phyloP scores from a whole-genome alignment of 1,284 basidiomycete genomes.

The Ustilago shanxiensis region DNA sequence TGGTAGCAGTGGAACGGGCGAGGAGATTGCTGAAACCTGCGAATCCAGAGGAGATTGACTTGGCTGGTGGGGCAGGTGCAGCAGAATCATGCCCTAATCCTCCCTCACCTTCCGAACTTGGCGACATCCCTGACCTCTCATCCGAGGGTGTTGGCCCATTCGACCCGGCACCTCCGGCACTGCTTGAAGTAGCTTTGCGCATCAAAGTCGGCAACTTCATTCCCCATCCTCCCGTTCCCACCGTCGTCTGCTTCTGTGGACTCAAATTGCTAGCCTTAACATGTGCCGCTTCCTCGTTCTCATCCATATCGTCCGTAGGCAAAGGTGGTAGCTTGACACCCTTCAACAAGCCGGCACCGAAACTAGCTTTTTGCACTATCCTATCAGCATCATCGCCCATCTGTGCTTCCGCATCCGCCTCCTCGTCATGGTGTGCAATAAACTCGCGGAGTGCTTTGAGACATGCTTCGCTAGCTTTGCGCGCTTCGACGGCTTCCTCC shows the following conservation, averaged over 20 bases:
- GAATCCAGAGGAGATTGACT: conserved; percentile 37
- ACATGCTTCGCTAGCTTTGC: conserved; percentile 63
- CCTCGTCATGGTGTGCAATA: conserved; percentile 47
- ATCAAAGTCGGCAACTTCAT: conserved; percentile 54
- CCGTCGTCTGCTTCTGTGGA: conserved; percentile 14
- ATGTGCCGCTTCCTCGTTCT: conserved; percentile 48
- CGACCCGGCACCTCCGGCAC: conserved; percentile 7
- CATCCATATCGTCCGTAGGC: conserved; percentile 58
- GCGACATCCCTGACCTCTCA: conserved; percentile 14
- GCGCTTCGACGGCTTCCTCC: conserved; percentile 64
- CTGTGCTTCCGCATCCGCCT: conserved; percentile 40
- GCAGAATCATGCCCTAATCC: background rate
- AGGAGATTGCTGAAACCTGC: conserved; percentile 44
- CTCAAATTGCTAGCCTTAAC: conserved; percentile 8
- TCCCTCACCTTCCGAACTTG: background rate
- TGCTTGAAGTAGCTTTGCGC: conserved; percentile 48
- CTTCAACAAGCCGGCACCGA: conserved; percentile 48
- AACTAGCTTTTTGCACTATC: conserved; percentile 36
- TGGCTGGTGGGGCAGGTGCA: conserved; percentile 2
- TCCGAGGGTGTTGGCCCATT: conserved; percentile 39
- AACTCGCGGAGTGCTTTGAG: conserved; percentile 61
- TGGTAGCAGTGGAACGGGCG: conserved; percentile 14
- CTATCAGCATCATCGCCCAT: conserved; percentile 41
- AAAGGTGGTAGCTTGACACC: conserved; percentile 63
- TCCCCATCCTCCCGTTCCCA: conserved; percentile 31